Evolutionary conservation across 2,329 filamentous ascomycete species (phyloP).

Genomic region (Apiospora saccharicola): DNA sequence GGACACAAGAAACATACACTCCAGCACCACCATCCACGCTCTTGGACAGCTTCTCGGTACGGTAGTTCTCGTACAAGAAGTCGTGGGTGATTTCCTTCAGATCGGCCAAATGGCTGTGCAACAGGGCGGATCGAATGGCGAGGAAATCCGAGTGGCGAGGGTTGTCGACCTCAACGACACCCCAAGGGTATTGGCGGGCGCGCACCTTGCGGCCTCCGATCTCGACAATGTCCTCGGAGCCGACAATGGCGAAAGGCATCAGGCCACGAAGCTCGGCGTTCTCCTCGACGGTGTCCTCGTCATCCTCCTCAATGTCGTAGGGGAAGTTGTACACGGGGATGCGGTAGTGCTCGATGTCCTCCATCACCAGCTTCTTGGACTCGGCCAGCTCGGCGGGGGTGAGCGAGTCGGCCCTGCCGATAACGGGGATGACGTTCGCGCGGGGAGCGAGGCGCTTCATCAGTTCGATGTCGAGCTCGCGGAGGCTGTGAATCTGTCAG

Average conservation of each 20-base stretch:
- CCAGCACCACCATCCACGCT: slow-evolving; percentile 90
- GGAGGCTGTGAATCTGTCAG: slow-evolving; percentile 67
- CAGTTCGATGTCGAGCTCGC: slow-evolving; percentile 98
- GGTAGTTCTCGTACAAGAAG: slow-evolving; percentile 99
- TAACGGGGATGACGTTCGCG: slow-evolving; percentile 98
- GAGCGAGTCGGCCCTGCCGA: slow-evolving; percentile 96
- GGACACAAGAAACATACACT: slow-evolving; percentile 72
- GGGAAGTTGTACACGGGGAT: slow-evolving; percentile 99
- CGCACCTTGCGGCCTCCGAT: slow-evolving; percentile 91
- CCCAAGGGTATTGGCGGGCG: slow-evolving; percentile 98
- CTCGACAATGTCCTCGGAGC: slow-evolving; percentile 94
- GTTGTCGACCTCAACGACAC: slow-evolving; percentile 98
- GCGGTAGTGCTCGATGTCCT: slow-evolving; percentile 99
- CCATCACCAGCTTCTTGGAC: slow-evolving; percentile 99
- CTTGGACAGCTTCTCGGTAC: slow-evolving; percentile 99
- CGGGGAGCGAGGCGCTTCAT: slow-evolving; percentile 99
- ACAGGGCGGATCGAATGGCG: slow-evolving; percentile 92
- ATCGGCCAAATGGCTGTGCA: slow-evolving; percentile 97
- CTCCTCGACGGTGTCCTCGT: slow-evolving; percentile 98
- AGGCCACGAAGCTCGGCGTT: slow-evolving; percentile 96
- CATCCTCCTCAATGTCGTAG: slow-evolving; percentile 99
- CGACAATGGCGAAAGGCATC: slow-evolving; percentile 99
- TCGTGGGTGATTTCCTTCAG: slow-evolving; percentile 99
- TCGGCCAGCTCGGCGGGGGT: slow-evolving; percentile 96
- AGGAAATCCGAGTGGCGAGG: slow-evolving; percentile 98